Conservation (phyloP, 2,329 filamentous ascomycete genomes). For the Aureobasidium sp. region DNA sequence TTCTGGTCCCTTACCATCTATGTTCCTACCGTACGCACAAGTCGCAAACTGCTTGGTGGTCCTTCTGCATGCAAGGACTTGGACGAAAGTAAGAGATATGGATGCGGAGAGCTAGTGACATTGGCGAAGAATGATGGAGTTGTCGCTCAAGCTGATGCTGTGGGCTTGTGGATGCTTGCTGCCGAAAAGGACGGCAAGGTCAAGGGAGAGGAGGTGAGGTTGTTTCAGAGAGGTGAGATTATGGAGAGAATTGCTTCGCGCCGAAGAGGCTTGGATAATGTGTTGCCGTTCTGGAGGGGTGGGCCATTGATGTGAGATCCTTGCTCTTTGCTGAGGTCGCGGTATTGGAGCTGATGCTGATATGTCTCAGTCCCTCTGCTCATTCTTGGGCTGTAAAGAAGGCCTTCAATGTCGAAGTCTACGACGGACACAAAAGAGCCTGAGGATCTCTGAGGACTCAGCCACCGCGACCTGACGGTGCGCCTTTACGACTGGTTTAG, state of each 20-base stretch:
- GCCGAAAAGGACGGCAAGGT: slow-evolving; percentile 26
- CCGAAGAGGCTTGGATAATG: slow-evolving; percentile 26
- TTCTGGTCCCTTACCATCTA: slow-evolving; percentile 29
- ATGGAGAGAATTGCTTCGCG: slow-evolving; percentile 25
- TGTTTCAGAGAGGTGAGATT: slow-evolving; percentile 27
- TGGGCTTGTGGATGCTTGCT: slow-evolving; percentile 29
- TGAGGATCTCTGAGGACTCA: slow-evolving; percentile 15
- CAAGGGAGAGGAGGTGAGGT: slow-evolving; percentile 27
- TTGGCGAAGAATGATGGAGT: slow-evolving; percentile 18
- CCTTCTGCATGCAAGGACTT: slow-evolving; percentile 19
- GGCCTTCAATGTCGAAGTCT: slow-evolving; percentile 29
- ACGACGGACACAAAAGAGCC: slow-evolving; percentile 22
- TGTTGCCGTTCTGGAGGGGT: slow-evolving; percentile 30
- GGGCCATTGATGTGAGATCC: slow-evolving; percentile 26
- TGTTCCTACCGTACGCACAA: slow-evolving; percentile 27
- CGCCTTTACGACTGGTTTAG: neutral
- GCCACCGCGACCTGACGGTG: neutral
- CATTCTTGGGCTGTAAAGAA: slow-evolving; percentile 29
- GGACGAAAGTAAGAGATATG: slow-evolving; percentile 27
- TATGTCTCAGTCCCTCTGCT: slow-evolving; percentile 20
- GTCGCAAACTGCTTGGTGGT: slow-evolving; percentile 25
- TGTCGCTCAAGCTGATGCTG: slow-evolving; percentile 23
- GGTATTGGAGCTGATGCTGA: neutral
- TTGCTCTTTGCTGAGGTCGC: neutral
- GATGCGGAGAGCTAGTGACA: slow-evolving; percentile 23